Conservation (phyloP, 2,329 filamentous ascomycete genomes). For the Diplodia sapinea region DNA sequence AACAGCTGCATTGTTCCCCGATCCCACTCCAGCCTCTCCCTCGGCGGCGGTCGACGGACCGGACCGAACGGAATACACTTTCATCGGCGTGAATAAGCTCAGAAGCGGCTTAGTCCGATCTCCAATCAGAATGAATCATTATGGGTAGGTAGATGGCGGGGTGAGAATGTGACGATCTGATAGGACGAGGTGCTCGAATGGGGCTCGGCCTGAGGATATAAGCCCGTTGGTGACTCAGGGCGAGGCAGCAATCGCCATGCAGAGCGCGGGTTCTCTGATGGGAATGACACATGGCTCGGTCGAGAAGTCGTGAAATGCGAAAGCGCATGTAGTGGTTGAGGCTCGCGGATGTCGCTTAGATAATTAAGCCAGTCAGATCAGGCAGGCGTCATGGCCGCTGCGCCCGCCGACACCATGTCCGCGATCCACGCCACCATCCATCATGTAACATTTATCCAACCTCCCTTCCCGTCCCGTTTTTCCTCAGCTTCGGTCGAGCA, state of each 20-base stretch:
- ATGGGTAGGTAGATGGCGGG: background rate
- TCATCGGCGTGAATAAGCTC: background rate
- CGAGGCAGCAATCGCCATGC: background rate
- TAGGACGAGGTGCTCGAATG: constrained; percentile 1
- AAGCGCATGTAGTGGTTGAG: constrained; percentile 2
- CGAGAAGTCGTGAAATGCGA: background rate
- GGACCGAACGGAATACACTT: background rate
- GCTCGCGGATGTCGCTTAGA: constrained; percentile 2
- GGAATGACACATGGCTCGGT: background rate
- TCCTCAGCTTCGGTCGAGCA: constrained; percentile 1
- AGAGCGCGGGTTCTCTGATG: background rate
- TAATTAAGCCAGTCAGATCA: constrained; percentile 10
- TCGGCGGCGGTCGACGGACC: background rate
- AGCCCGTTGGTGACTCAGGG: background rate
- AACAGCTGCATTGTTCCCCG: background rate
- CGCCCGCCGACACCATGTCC: background rate
- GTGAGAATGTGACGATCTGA: background rate
- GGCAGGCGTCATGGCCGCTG: constrained; percentile 11
- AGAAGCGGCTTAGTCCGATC: background rate
- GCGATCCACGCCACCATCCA: constrained; percentile 17
- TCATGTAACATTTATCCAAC: constrained; percentile 19
- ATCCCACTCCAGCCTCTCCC: background rate
- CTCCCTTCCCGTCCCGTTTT: background rate
- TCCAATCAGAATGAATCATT: background rate
- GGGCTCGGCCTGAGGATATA: background rate